phyloP scores from a whole-genome alignment of 306 rosid species.

The Ceratonia siliqua region DNA sequence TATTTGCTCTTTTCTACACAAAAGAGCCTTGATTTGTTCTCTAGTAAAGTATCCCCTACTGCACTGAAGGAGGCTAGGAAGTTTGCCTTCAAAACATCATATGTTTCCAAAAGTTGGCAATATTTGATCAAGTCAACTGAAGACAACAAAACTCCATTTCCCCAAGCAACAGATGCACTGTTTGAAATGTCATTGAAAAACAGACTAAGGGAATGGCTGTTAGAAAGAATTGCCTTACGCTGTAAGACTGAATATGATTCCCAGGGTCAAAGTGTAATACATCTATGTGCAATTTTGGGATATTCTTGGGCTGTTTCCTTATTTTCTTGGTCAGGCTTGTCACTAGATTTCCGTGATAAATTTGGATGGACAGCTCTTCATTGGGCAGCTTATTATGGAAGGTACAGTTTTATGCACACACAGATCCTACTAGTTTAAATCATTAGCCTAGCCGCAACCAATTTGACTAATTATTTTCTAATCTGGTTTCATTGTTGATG shows the following conservation, averaged over 20 bases:
- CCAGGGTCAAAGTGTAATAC: constrained; percentile 87
- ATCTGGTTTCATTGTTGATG: constrained; percentile 31
- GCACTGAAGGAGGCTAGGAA: constrained; percentile 61
- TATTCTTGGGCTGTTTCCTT: constrained; percentile 75
- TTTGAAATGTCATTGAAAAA: constrained; percentile 68
- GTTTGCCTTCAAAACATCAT: constrained; percentile 55
- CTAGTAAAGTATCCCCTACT: constrained; percentile 53
- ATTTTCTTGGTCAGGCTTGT: constrained; percentile 72
- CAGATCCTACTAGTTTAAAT: constrained; percentile 20
- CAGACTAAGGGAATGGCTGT: constrained; percentile 77
- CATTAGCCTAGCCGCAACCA: constrained; percentile 21
- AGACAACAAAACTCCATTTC: constrained; percentile 47
- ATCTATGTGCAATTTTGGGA: constrained; percentile 73
- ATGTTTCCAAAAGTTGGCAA: constrained; percentile 59
- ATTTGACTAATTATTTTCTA: constrained; percentile 26
- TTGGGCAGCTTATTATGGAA: constrained; percentile 93
- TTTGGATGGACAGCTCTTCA: constrained; percentile 98
- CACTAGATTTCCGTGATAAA: constrained; percentile 84
- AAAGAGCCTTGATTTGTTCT: constrained; percentile 56
- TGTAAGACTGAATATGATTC: constrained; percentile 66
- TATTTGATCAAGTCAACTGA: constrained; percentile 52
- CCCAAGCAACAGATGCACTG: constrained; percentile 62
- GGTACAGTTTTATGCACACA: constrained; percentile 40
- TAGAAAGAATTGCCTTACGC: constrained; percentile 66
- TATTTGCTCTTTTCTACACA: constrained; percentile 64